phyloP scores from a whole-genome alignment of 768 basidiomycete genomes.

The Termitomyces bulborhizus region DNA sequence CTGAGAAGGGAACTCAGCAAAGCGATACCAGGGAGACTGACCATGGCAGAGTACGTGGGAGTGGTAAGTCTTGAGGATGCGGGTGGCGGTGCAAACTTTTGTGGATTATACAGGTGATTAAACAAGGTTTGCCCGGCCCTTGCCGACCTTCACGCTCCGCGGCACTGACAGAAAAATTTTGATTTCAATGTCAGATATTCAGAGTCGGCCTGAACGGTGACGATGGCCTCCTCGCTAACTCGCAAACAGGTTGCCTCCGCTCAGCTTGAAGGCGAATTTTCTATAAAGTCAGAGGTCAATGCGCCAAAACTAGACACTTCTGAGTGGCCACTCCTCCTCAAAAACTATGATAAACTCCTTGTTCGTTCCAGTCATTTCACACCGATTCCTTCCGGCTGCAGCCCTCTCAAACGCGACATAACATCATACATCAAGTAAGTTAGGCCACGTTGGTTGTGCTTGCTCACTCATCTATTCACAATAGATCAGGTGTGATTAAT shows the following conservation, averaged over 20 bases:
- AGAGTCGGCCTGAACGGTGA: neutral
- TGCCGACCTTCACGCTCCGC: constrained; percentile 12
- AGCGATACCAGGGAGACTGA: constrained; percentile 65
- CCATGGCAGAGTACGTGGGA: constrained; percentile 46
- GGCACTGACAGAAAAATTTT: constrained; percentile 12
- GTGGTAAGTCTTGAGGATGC: constrained; percentile 22
- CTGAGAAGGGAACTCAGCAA: constrained; percentile 92
- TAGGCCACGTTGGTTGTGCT: constrained; percentile 9
- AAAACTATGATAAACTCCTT: constrained; percentile 97
- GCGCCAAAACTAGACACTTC: constrained; percentile 87
- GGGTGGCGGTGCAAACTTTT: constrained; percentile 2
- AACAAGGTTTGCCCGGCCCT: constrained; percentile 25
- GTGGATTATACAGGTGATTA: constrained; percentile 49
- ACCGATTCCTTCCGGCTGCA: constrained; percentile 90
- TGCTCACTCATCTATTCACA: constrained; percentile 4
- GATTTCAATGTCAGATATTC: constrained; percentile 3
- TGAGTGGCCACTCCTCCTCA: constrained; percentile 94
- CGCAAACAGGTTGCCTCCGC: constrained; percentile 68
- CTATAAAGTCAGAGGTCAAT: constrained; percentile 73
- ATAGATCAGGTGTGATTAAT: constrained; percentile 97
- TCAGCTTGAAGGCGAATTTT: constrained; percentile 68
- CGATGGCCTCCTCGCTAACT: constrained; percentile 44
- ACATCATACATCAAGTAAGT: constrained; percentile 80
- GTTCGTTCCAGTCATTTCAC: constrained; percentile 97
- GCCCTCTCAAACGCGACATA: constrained; percentile 93